phyloP scores from a whole-genome alignment of 352 stramenopile species.

The Pythium dissimile region DNA sequence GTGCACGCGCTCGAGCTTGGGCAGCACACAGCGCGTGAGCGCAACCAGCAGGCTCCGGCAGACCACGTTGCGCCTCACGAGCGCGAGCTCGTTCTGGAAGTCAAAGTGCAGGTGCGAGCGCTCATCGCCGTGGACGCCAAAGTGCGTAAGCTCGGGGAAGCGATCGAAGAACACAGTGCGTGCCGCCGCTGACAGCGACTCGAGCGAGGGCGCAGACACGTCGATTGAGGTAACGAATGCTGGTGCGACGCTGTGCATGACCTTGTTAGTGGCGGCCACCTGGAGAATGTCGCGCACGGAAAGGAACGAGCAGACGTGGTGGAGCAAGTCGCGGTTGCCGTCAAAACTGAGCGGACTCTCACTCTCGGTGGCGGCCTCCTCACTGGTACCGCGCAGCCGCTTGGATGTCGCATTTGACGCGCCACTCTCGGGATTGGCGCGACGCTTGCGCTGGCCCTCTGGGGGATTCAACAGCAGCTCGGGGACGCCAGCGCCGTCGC shows the following conservation, averaged over 20 bases:
- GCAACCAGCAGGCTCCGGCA: conserved; percentile 19
- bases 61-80: conserved; percentile 21
- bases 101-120: conserved; percentile 22
- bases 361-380: neutral
- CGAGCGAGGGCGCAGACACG: conserved; percentile 10
- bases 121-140: conserved; percentile 20
- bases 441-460: neutral
- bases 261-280: conserved; percentile 14
- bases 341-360: conserved; percentile 19
- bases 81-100: conserved; percentile 19
- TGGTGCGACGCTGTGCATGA: conserved; percentile 14
- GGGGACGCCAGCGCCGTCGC: neutral
- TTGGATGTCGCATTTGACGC: neutral
- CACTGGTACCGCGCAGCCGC: neutral
- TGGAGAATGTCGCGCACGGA: conserved; percentile 3
- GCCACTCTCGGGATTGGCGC: neutral
- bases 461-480: neutral
- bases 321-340: conserved; percentile 25
- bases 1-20: conserved; percentile 6
- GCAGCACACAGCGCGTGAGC: conserved; percentile 4
- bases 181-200: conserved; percentile 10
- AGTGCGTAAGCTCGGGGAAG: conserved; percentile 23
- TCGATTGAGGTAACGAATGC: conserved; percentile 18
- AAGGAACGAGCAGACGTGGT: conserved; percentile 26
- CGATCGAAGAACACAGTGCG: conserved; percentile 23